Base-by-base conservation (phyloP, 2,329 filamentous ascomycete genomes). In the Ascochyta clinopodiicola region DNA sequence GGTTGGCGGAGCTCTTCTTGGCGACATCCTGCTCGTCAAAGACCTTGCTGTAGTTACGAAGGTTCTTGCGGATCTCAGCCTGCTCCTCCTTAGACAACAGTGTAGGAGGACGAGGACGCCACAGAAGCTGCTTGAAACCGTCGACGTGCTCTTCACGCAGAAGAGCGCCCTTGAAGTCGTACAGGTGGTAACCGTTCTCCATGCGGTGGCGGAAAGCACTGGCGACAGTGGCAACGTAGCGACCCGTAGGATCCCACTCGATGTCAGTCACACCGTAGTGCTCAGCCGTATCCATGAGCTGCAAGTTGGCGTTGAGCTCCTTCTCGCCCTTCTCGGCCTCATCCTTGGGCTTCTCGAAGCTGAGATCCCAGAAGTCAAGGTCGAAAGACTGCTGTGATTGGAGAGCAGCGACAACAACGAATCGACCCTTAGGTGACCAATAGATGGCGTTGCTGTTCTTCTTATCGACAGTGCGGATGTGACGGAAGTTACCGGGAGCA, bases 401-500 rank as follows among this genome's bases (percentile, higher is more conserved):
- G 48, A 99, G 91, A 10, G 95, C 96, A 49, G 92, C 95, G 51
- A 99, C 87, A 42, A 98, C 88, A 34, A 98, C 94, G 72, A 99
- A 99, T 44, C 95, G 89, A 49, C 95, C 95, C 77, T 89, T 91
- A 22, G 95, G 95, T 19, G 92, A 96, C 95, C 95, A 99, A 86
- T 98, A 98, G 73, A 99, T 99, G 63, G 91, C 93, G 74, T 99
- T 99, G 85, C 90, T 96, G 80, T 96, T 98, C 87, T 98, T 98
- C 87, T 98, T 98, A 70, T 99, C 95, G 51, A 96, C 83, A 8
- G 93, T 98, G 61, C 92, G 88, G 65, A 98, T 88, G 75, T 96
- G 91, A 82, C 94, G 96, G 85, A 98, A 99, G 83, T 96, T 97
- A 62, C 95, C 95, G 31, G 91, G 83, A 22, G 85, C 83, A 47